These are phyloP conservation scores for Gossypium australe DNA, from an alignment of 345 rosid genomes.

Conservation along the genomic window DNA sequence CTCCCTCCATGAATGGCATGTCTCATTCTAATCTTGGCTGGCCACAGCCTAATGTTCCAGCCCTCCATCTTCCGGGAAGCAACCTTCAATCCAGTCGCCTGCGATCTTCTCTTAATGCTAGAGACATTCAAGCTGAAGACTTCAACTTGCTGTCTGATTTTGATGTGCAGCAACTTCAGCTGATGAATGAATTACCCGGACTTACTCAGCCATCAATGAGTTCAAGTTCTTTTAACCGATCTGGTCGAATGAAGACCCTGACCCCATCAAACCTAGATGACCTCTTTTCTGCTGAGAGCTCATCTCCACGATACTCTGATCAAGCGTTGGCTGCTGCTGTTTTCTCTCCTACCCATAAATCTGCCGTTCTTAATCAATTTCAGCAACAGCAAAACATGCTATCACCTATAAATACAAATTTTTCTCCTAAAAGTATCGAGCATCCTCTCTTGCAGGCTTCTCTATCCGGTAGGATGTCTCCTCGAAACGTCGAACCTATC, in stretches of 20 bases:
- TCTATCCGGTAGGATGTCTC: constrained; percentile 86
- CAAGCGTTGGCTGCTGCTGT: constrained; percentile 47
- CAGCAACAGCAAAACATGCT: constrained; percentile 73
- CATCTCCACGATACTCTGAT: constrained; percentile 56
- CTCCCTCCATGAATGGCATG: constrained; percentile 74
- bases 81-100: constrained; percentile 80
- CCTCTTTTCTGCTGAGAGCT: constrained; percentile 58
- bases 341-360: constrained; percentile 61
- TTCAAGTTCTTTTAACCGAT: constrained; percentile 47
- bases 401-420: constrained; percentile 64
- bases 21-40: constrained; percentile 64
- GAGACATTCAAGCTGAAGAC: constrained; percentile 65
- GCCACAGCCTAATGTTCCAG: constrained; percentile 88
- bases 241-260: constrained; percentile 67
- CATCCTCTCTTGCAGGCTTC: constrained; percentile 51
- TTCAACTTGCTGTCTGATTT: constrained; percentile 56
- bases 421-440: constrained; percentile 54
- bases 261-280: constrained; percentile 78
- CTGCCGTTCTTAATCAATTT: constrained; percentile 54
- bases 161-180: constrained; percentile 67
- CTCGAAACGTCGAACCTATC: constrained; percentile 70
- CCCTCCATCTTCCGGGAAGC: constrained; percentile 74
- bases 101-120: constrained; percentile 74
- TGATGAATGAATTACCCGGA: constrained; percentile 50
- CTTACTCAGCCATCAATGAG: constrained; percentile 42